Evolutionary conservation across 2,329 filamentous ascomycete species (phyloP).

Genomic region (Ophiosphaerella herpotricha): DNA sequence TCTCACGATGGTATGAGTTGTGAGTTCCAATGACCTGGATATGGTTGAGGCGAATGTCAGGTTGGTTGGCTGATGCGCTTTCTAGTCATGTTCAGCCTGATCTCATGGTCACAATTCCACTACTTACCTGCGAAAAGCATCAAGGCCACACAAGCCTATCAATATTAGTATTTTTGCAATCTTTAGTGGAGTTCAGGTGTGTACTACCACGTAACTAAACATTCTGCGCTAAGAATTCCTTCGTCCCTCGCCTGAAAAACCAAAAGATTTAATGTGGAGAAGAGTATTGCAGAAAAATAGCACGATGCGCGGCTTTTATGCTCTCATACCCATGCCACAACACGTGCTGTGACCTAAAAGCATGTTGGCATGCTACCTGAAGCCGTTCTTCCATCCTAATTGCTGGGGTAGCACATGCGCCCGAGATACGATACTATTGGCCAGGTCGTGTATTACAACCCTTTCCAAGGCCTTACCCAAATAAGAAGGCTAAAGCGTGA

Average conservation of each 20-base stretch:
- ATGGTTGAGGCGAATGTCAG: slow-evolving; percentile 55
- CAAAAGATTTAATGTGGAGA: background rate
- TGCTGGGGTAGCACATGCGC: slow-evolving; percentile 1
- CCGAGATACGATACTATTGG: background rate
- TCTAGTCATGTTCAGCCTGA: background rate
- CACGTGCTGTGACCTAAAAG: background rate
- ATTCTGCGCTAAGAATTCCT: background rate
- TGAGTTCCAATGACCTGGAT: slow-evolving; percentile 58
- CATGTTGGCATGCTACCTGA: background rate
- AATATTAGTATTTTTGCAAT: background rate
- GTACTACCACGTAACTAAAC: background rate
- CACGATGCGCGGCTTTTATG: background rate
- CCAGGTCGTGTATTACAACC: background rate
- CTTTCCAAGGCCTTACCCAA: no score
- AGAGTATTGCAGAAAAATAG: background rate
- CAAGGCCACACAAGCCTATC: background rate
- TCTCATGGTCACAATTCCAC: no score
- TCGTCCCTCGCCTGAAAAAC: background rate
- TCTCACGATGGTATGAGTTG: slow-evolving; percentile 58
- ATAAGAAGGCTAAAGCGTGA: background rate
- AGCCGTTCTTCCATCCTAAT: background rate
- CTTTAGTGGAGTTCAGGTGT: background rate
- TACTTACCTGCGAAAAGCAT: slow-evolving; percentile 3
- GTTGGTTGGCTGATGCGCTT: background rate
- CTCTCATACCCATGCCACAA: background rate